Conservation (phyloP, 352 stramenopile genomes). For the Hyaloperonospora brassicae region DNA sequence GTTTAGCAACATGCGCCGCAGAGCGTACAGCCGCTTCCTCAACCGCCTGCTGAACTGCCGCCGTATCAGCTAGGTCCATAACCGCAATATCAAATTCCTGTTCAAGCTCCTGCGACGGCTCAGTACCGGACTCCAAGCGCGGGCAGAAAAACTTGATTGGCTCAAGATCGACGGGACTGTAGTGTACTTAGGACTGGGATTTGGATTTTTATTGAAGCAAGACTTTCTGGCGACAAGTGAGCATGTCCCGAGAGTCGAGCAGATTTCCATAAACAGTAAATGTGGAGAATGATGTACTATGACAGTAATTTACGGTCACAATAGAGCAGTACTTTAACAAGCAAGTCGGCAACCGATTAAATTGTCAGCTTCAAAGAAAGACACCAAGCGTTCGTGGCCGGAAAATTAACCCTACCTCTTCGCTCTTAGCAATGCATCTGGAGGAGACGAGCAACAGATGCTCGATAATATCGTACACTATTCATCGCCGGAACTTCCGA, state of each 20-base stretch:
- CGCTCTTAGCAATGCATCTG: not conserved
- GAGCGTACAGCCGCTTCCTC: not conserved
- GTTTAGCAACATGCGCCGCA: not conserved
- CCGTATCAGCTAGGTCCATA: not conserved
- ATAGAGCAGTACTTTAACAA: not conserved
- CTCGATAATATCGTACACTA: not conserved
- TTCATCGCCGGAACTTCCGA: not conserved
- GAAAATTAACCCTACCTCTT: slow-evolving; percentile 4
- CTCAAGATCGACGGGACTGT: not conserved
- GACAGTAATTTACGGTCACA: not conserved
- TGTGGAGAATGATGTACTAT: not conserved
- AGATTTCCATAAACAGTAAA: not conserved
- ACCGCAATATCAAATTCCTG: not conserved
- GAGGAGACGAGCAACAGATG: not conserved
- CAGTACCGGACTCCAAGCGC: not conserved
- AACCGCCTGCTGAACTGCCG: not conserved
- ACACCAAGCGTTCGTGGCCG: slow-evolving; percentile 1
- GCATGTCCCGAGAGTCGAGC: not conserved
- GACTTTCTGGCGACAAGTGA: not conserved
- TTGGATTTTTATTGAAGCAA: not conserved
- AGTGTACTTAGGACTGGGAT: slow-evolving; percentile 1
- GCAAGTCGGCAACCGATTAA: slow-evolving; percentile 4
- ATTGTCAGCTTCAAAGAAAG: not conserved
- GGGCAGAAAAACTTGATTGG: not conserved
- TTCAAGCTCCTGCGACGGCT: not conserved